Evolutionary conservation across 371 early-diverging fungal species (phyloP).

Genomic region (Mucor plumbeus): DNA sequence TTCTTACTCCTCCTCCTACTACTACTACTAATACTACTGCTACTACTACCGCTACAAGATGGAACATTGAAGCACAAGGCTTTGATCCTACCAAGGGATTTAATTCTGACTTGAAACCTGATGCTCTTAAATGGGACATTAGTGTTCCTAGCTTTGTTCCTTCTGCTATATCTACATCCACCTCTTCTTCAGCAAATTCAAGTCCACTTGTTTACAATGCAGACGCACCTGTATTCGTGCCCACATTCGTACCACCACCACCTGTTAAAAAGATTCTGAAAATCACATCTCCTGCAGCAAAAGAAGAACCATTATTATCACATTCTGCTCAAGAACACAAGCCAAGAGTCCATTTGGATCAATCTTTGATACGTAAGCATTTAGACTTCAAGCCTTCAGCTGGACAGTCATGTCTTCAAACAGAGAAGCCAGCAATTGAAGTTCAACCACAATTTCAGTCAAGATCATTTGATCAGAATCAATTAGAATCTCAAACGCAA

Average conservation of each 20-base stretch:
- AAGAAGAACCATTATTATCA: neutral
- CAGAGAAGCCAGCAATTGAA: neutral
- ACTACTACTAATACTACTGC: neutral
- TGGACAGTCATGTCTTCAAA: neutral
- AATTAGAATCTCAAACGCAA: constrained; percentile 6
- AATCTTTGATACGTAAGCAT: neutral
- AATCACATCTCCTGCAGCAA: neutral
- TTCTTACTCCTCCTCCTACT: neutral
- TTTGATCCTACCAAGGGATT: neutral
- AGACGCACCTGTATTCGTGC: constrained; percentile 1
- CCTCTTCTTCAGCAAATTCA: neutral
- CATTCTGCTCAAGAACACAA: neutral
- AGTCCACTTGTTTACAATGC: neutral
- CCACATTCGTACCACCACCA: constrained; percentile 3
- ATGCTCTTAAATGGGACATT: neutral
- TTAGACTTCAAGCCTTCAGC: neutral
- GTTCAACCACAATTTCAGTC: neutral
- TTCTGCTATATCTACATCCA: neutral
- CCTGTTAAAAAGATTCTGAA: constrained; percentile 10
- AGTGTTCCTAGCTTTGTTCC: constrained; percentile 3
- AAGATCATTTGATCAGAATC: neutral
- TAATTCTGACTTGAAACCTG: neutral
- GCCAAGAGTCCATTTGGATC: neutral
- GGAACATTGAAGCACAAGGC: neutral
- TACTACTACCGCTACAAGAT: neutral